Percentiles rank a stretch among this genome's conserved stretches.
Evolutionary conservation across 352 stramenopile species (phyloP).

Genomic region (Blastocystis hominis): DNA sequence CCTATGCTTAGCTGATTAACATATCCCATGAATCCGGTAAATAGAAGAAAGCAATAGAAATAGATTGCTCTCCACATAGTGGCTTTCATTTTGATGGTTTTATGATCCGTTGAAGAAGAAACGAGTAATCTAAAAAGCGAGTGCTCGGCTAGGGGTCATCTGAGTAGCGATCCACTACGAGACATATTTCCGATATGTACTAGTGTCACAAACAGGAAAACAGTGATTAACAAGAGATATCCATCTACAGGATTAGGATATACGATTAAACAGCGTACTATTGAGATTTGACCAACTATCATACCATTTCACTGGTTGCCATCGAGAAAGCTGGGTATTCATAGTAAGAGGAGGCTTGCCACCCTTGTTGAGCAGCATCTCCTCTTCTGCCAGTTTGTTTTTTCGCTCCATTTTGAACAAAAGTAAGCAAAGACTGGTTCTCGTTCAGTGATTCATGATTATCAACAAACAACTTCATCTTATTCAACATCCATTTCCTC

Average conservation of each 20-base stretch:
- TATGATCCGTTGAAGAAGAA: background rate
- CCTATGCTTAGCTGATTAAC: background rate
- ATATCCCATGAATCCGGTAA: background rate
- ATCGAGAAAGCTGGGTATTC: background rate
- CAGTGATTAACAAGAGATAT: background rate
- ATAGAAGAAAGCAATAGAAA: slow-evolving; percentile 13
- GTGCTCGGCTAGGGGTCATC: background rate
- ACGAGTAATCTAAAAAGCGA: background rate
- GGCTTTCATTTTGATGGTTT: background rate
- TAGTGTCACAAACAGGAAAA: background rate
- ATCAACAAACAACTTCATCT: background rate
- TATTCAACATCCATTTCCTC: slow-evolving; percentile 45
- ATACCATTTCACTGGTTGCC: background rate
- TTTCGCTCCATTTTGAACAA: background rate
- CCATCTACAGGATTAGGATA: background rate
- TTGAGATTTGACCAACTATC: slow-evolving; percentile 16
- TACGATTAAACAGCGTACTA: background rate
- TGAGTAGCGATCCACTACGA: background rate
- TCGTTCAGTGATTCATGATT: background rate
- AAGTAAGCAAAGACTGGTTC: background rate
- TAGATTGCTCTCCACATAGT: slow-evolving; percentile 18
- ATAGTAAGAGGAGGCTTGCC: background rate
- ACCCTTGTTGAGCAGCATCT: background rate
- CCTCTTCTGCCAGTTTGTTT: background rate
- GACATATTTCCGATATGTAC: background rate